phyloP scores from a whole-genome alignment of 2,329 filamentous ascomycete genomes.

The Fusarium duplospermum region DNA sequence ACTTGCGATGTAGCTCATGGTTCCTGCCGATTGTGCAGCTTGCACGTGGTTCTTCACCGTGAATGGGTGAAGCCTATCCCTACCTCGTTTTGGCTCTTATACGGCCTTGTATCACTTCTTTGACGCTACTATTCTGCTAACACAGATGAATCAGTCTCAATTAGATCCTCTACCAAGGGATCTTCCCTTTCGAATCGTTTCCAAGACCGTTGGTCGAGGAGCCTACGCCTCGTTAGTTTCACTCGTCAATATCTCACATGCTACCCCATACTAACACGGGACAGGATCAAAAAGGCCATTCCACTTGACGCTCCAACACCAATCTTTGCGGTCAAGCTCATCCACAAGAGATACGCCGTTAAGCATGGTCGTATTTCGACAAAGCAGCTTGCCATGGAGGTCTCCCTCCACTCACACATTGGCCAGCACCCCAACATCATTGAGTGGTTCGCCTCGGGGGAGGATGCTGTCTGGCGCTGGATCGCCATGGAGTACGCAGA shows the following conservation, averaged over 20 bases:
- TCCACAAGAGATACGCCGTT: constrained; percentile 95
- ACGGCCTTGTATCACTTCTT: background rate
- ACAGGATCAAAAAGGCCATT: constrained; percentile 91
- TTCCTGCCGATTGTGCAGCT: constrained; percentile 5
- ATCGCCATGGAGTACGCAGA: constrained; percentile 98
- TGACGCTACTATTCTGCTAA: background rate
- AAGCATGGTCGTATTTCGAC: constrained; percentile 88
- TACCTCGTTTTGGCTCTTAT: background rate
- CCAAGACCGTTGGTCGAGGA: constrained; percentile 94
- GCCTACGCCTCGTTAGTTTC: constrained; percentile 90
- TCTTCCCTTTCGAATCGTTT: constrained; percentile 93
- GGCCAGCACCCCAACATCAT: constrained; percentile 94
- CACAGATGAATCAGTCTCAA: constrained; percentile 78
- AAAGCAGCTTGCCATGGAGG: constrained; percentile 92
- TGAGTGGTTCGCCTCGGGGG: constrained; percentile 87
- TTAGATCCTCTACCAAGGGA: constrained; percentile 85
- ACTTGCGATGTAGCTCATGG: background rate
- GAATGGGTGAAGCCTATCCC: constrained; percentile 17
- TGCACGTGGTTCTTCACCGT: background rate
- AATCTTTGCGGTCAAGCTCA: constrained; percentile 97
- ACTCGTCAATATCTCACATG: constrained; percentile 1
- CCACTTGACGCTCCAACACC: constrained; percentile 76
- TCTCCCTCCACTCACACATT: constrained; percentile 88
- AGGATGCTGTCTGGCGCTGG: constrained; percentile 91
- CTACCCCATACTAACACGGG: constrained; percentile 11